Evolutionary conservation across 805 yeast species (phyloP), one percentile per base, ranked within the genome.

Genomic region (Cyberlindnera meyerae): DNA sequence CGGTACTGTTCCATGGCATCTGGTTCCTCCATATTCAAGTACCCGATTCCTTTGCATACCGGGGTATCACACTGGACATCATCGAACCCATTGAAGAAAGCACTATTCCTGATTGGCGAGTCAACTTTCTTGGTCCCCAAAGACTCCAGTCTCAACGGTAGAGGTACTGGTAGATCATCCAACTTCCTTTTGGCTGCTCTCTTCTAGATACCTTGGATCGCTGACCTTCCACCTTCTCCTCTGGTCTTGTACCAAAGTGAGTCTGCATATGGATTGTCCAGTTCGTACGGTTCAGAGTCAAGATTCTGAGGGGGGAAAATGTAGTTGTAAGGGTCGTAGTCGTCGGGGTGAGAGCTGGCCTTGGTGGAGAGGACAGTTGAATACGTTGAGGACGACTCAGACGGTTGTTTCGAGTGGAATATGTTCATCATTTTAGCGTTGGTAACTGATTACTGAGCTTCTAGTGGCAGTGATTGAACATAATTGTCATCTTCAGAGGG

Each of bases 191-290:
- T 43, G n/a, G 37, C 22, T 20, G 22, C 34, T 36, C 55, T 37
- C 34, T 45, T 42, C 42, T 55, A 35, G 17, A 63, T 57, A 13
- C 49, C 45, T 11, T 48, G 48, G 9, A 66, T 61, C 18, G 67
- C 64, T 8, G 54, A 50, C 8, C 62, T 60, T 18, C 61, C 58
- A 27, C 56, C 40, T 27, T 52, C 54, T 4, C 59, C 61, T 3
- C 65, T 58, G 17, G 69, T 49, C 8, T 60, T 48, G 33, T 51
- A 57, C 74, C 74, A 70, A 12, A 68, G 43, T 1, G 73, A 67
- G 27, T 58, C 54, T 0, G 73, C 58, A 46, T 69, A 69, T 0
- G 74, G 74, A 36, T 70, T 69, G 1, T 14, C 8, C 2, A 24
- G 15, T 12, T 42, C 34, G 27, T 43, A 45, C 4, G 21, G 12